Conservation (phyloP, 345 rosid genomes). For the Cardamine chenopodiifolia region DNA sequence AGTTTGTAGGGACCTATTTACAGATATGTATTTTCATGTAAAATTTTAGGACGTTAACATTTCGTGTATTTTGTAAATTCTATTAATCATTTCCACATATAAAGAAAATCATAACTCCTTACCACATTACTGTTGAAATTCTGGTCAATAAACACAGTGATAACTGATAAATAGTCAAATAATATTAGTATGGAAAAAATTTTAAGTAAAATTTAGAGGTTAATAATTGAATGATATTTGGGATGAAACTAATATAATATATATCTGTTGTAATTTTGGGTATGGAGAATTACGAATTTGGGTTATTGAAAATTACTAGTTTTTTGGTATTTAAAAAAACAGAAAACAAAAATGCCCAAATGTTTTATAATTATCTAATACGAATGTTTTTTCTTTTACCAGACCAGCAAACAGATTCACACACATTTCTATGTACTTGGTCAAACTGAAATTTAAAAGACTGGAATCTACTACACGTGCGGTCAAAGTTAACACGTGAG, state of each 20-base stretch:
- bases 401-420: not conserved
- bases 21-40: not conserved
- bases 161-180: not conserved
- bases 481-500: constrained; percentile 39
- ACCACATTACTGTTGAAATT: constrained; percentile 1
- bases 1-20: not conserved
- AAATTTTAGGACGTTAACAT: not conserved
- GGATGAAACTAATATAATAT: no score
- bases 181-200: not conserved
- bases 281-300: no score
- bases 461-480: constrained; percentile 35
- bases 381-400: not conserved
- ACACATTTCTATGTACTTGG: constrained; percentile 18
- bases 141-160: constrained; percentile 9
- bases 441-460: constrained; percentile 15
- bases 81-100: not conserved
- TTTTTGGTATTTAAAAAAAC: no score
- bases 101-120: not conserved
- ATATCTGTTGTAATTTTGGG: no score
- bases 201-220: no score
- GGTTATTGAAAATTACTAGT: no score
- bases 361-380: not conserved
- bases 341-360: not conserved
- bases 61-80: not conserved
- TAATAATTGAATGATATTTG: no score